These are phyloP conservation scores for Acorus gramineus DNA, from an alignment of 106 monocot genomes.

Conservation along the genomic window DNA sequence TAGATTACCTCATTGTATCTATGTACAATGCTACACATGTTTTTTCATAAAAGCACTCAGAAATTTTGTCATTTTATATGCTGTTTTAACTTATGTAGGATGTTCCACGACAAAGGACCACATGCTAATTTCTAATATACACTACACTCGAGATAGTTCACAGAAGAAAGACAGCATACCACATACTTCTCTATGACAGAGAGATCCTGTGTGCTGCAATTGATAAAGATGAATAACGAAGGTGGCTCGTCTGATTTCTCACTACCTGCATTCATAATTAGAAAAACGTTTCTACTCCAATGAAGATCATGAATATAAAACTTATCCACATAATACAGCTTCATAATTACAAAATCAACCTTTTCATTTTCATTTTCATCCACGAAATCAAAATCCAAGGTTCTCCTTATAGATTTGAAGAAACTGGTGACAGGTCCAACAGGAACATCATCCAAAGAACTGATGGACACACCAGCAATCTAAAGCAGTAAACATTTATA, in stretches of 20 bases:
- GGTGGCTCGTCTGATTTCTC: constrained; percentile 58
- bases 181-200: constrained; percentile 93
- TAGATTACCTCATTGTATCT: too few relatives aligned
- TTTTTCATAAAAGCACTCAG: too few relatives aligned
- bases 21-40: too few relatives aligned
- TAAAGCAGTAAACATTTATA: constrained; percentile 19
- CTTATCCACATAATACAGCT: background rate
- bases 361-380: constrained; percentile 34
- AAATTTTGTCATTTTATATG: too few relatives aligned
- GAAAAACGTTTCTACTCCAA: background rate
- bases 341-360: constrained; percentile 28
- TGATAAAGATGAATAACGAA: constrained; percentile 82
- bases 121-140: too few relatives aligned
- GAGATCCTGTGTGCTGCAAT: constrained; percentile 89
- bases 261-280: constrained; percentile 20
- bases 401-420: constrained; percentile 70
- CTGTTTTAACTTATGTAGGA: too few relatives aligned
- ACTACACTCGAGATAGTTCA: too few relatives aligned
- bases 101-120: too few relatives aligned
- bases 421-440: constrained; percentile 54
- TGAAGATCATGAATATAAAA: background rate
- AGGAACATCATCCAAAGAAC: constrained; percentile 91
- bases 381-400: constrained; percentile 88
- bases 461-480: constrained; percentile 59
- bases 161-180: constrained; percentile 39